Evolutionary conservation across 2,329 filamentous ascomycete species (phyloP), one percentile per base, ranked within the genome.

Genomic region (Trichoderma polysporum): DNA sequence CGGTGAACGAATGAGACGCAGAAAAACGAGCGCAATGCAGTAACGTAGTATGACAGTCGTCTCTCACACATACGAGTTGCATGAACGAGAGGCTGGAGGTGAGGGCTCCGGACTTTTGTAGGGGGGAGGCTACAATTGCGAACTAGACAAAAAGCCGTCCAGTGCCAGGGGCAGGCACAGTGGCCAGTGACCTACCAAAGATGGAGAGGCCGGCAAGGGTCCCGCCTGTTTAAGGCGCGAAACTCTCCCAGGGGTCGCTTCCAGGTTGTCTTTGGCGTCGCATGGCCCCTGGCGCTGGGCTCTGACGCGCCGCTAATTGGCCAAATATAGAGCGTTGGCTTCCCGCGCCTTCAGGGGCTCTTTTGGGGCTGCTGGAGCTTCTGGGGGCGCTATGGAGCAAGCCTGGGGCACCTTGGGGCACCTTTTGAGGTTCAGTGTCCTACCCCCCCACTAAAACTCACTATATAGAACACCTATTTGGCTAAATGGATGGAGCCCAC

Each of bases 301-400:
- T 17, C 47, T 29, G 25, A 12, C 50, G 13, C 27, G 50, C 49
- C 22, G 33, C 47, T 27, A 49, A 54, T 64, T 64, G 61, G 61
- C 35, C 50, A 39, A n/a, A 6, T 25, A 22, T 47, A 41, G 49
- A 41, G 60, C 15, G 53, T n/a, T 31, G 45, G 37, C 57, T 37
- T 45, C 56, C 56, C 59, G 59, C 49, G 35, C n/a, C 47, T 31
- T 63, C 49, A 63, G 59, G 59, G 59, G 59, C 47, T 53, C 35
- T 50, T 27, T 50, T 22, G 47, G 47, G 17, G 19, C 47, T 12
- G 22, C 47, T 13, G 29, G 57, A 17, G 56, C 54, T 22, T 12
- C 33, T 57, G 31, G 33, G 22, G 35, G 33, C n/a, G 2, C 45
- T 37, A 45, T 50, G 39, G 58, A 41, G 35, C 56, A 22, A 8